These are phyloP conservation scores for Tolypocladium inflatum DNA, from an alignment of 2,329 filamentous ascomycete genomes.

Conservation along the genomic window DNA sequence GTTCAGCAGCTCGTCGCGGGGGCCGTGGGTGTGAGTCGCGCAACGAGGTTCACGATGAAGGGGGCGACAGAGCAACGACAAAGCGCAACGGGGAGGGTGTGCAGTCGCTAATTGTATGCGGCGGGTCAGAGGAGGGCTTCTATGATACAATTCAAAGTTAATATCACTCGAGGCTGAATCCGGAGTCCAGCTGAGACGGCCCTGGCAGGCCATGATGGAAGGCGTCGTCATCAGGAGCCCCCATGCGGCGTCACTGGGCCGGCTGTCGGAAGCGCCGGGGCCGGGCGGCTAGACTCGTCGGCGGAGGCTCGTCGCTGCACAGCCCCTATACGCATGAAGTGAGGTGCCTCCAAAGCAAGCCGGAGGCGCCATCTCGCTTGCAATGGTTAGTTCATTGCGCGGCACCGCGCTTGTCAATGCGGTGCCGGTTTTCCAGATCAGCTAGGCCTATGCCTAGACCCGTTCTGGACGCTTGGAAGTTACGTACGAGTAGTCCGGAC, in stretches of 20 bases:
- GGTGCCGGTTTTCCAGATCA: not conserved
- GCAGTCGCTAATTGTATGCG: not conserved
- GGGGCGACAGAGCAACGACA: not conserved
- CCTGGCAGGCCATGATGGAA: no score
- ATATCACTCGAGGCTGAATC: not conserved
- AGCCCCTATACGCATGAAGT: not conserved
- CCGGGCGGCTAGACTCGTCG: no score
- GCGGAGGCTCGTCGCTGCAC: not conserved
- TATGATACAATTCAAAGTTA: not conserved
- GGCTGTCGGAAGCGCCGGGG: no score
- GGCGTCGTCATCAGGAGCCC: no score
- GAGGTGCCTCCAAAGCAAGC: not conserved
- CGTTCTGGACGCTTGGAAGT: no score
- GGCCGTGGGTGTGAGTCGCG: not conserved
- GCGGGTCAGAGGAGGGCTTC: not conserved
- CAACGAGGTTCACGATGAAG: not conserved
- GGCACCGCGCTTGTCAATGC: not conserved
- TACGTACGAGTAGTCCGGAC: no score
- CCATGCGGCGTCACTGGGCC: no score
- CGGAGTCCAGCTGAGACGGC: not conserved
- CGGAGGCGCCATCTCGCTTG: no score
- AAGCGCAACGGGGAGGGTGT: not conserved
- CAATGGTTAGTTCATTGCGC: not conserved
- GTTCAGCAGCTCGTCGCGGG: not conserved
- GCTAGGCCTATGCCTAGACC: not conserved